Percentiles rank a stretch among this genome's conserved stretches.
Conservation (phyloP, 179 eudicot species). For the Beta lomatogona region DNA sequence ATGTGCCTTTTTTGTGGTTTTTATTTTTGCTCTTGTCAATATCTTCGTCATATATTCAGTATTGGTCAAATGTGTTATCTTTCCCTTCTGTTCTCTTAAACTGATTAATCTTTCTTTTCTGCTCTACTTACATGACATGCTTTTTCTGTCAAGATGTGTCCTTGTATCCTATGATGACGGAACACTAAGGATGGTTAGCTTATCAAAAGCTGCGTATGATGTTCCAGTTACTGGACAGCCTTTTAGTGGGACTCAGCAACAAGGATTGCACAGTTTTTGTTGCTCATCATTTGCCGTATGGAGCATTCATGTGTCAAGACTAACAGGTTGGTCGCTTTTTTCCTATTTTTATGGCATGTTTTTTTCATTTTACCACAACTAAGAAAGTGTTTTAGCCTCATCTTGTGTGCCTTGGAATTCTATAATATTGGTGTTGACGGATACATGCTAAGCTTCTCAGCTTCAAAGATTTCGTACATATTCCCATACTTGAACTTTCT, state of each 20-base stretch:
- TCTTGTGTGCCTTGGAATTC: neutral
- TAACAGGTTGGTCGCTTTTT: conserved; percentile 53
- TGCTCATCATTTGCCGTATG: conserved; percentile 77
- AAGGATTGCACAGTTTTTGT: conserved; percentile 60
- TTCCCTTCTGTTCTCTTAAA: neutral
- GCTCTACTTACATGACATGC: conserved; percentile 16
- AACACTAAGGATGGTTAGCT: conserved; percentile 64
- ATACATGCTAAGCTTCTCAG: neutral
- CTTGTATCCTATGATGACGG: conserved; percentile 80
- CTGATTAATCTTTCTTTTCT: neutral
- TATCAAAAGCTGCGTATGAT: conserved; percentile 67
- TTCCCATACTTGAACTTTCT: neutral
- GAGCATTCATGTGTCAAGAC: conserved; percentile 78
- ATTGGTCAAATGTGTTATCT: neutral
- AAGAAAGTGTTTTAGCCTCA: neutral
- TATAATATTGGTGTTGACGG: neutral
- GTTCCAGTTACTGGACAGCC: conserved; percentile 76
- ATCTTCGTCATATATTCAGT: neutral
- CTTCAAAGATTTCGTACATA: neutral
- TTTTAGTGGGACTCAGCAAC: conserved; percentile 56
- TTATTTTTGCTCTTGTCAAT: neutral
- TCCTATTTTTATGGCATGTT: conserved; percentile 1
- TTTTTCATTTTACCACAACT: neutral
- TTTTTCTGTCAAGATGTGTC: conserved; percentile 57
- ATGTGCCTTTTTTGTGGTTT: neutral